These are phyloP conservation scores for Fraxinus quadrangulata DNA, from an alignment of 257 asterid genomes.

Conservation along the genomic window DNA sequence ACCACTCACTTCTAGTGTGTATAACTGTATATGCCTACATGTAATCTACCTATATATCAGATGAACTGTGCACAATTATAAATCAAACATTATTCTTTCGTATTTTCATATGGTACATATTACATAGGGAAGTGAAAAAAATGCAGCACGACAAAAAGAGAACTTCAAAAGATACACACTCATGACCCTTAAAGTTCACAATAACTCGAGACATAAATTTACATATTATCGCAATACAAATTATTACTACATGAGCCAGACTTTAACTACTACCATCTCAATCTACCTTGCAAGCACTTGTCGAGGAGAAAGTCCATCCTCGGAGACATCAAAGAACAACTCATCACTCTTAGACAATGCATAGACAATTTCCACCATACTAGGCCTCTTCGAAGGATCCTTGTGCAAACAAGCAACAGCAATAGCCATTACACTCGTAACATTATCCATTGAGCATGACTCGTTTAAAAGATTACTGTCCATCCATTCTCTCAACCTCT, in stretches of 20 bases:
- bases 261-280: neutral
- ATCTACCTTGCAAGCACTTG: slow-evolving; percentile 63
- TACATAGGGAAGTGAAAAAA: neutral
- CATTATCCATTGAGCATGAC: slow-evolving; percentile 55
- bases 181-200: neutral
- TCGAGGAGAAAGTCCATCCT: slow-evolving; percentile 68
- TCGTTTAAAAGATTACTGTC: slow-evolving; percentile 50
- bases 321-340: slow-evolving; percentile 64
- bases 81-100: neutral
- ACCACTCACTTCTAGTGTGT: too few relatives aligned
- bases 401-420: slow-evolving; percentile 67
- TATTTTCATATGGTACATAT: neutral
- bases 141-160: neutral
- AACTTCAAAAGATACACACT: neutral
- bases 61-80: neutral
- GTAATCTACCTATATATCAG: too few relatives aligned
- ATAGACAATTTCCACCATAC: slow-evolving; percentile 92
- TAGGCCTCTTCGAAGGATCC: slow-evolving; percentile 85
- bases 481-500: slow-evolving; percentile 70
- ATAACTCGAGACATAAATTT: neutral
- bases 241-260: neutral
- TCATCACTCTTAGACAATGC: slow-evolving; percentile 88
- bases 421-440: slow-evolving; percentile 56
- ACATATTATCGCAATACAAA: neutral
- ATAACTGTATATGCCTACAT: too few relatives aligned